Percentiles rank a stretch among this genome's conserved stretches.
Conservation (phyloP, 2,329 filamentous ascomycete genomes). For the Colletotrichum incanum region DNA sequence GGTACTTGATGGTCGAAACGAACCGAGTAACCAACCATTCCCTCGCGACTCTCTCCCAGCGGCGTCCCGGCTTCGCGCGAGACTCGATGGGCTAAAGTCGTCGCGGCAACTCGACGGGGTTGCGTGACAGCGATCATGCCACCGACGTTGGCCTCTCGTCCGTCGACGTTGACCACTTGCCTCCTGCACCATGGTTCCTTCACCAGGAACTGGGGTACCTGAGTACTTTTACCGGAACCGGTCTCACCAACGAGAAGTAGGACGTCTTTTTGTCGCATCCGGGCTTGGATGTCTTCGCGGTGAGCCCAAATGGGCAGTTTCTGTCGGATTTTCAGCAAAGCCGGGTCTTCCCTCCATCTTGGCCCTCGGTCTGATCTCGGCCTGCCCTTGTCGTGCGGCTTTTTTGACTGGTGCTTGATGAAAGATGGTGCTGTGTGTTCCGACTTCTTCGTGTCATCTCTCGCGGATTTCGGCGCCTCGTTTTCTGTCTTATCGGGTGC, state of each 20-base stretch:
- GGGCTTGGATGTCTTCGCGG: constrained; percentile 77
- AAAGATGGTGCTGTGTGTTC: constrained; percentile 1
- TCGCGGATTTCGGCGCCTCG: neutral
- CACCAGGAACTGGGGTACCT: constrained; percentile 92
- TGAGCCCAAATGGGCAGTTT: constrained; percentile 86
- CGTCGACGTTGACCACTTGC: constrained; percentile 65
- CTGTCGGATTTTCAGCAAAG: constrained; percentile 68
- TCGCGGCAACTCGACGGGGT: constrained; percentile 93
- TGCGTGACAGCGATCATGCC: constrained; percentile 95
- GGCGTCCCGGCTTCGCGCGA: constrained; percentile 80
- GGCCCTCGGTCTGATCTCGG: constrained; percentile 17
- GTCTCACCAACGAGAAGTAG: constrained; percentile 94
- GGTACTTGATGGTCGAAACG: constrained; percentile 92
- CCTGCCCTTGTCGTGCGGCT: constrained; percentile 7
- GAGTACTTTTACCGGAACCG: constrained; percentile 96
- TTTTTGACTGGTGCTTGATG: constrained; percentile 19
- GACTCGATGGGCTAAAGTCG: constrained; percentile 89
- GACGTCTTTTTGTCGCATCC: constrained; percentile 78
- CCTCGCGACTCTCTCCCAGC: constrained; percentile 59
- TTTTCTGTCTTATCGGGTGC: neutral
- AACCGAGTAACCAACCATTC: constrained; percentile 90
- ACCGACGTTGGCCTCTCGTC: constrained; percentile 70
- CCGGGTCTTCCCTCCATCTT: constrained; percentile 50
- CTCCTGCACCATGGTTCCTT: constrained; percentile 84
- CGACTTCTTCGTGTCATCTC: constrained; percentile 8